These are phyloP conservation scores for Tuber magnatum DNA, from an alignment of 495 filamentous ascomycete species.

Conservation along the genomic window DNA sequence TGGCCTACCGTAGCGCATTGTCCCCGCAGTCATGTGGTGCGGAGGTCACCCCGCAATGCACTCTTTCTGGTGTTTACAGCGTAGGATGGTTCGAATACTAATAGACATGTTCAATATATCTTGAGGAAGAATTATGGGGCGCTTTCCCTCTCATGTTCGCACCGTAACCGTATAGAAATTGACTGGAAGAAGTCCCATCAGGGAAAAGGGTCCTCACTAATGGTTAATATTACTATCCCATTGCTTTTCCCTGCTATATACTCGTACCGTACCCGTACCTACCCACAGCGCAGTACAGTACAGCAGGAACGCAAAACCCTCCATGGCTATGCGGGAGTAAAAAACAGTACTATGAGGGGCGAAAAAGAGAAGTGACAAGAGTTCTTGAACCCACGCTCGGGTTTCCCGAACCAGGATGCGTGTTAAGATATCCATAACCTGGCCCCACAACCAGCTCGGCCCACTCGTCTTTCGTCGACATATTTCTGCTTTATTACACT, in stretches of 20 bases:
- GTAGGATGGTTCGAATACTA: neutral
- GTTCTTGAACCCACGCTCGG: slow-evolving; percentile 30
- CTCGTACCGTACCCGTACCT: neutral
- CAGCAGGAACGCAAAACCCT: neutral
- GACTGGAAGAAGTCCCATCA: neutral
- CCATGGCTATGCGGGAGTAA: too few species aligned
- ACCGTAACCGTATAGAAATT: neutral
- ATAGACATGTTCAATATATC: neutral
- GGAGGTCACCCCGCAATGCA: neutral
- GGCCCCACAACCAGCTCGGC: slow-evolving; percentile 29
- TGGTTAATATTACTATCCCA: neutral
- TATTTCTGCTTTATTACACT: neutral
- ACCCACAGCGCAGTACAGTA: neutral
- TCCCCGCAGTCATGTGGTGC: neutral
- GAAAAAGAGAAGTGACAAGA: slow-evolving; percentile 15
- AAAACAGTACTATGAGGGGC: neutral
- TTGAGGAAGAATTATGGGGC: too few species aligned
- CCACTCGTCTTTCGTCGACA: slow-evolving; percentile 18
- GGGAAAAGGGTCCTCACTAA: neutral
- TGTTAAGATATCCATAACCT: slow-evolving; percentile 27
- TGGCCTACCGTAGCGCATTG: neutral
- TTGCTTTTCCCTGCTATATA: neutral
- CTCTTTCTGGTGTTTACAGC: neutral
- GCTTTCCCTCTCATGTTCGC: neutral
- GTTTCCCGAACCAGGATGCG: slow-evolving; percentile 19